These are phyloP conservation scores for Oenanthe sinensis DNA, from an alignment of 129 eudicot genomes.

Conservation along the genomic window DNA sequence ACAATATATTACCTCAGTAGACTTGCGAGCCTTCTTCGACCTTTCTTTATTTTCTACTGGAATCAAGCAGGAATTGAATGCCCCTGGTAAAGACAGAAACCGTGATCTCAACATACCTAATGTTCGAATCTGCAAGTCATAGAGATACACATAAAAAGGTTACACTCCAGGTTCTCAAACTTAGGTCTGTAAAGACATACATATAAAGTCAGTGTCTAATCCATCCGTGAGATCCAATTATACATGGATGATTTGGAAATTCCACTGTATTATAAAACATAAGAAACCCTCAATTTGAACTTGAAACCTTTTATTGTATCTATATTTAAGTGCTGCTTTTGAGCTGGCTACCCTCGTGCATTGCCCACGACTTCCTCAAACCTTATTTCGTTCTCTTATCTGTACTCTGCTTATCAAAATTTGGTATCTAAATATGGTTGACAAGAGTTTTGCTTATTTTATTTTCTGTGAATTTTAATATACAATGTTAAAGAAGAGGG, in stretches of 20 bases:
- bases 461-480: background rate
- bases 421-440: background rate
- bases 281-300: background rate
- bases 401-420: background rate
- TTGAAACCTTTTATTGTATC: background rate
- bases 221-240: background rate
- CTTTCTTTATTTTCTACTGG: slow-evolving; percentile 55
- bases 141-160: background rate
- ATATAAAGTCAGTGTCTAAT: background rate
- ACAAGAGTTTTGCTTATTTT: background rate
- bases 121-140: slow-evolving; percentile 64
- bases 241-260: background rate
- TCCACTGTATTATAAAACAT: background rate
- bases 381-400: background rate
- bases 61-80: slow-evolving; percentile 63
- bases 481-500: background rate
- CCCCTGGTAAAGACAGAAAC: slow-evolving; percentile 72
- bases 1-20: slow-evolving; percentile 38
- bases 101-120: slow-evolving; percentile 86
- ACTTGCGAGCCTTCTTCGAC: slow-evolving; percentile 48
- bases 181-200: background rate
- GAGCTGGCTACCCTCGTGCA: background rate
- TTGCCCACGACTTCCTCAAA: background rate
- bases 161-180: background rate
- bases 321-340: background rate